Percentiles rank a stretch among this genome's conserved stretches.
These are phyloP conservation scores for Porphyrellus sp. DNA, from an alignment of 1,284 basidiomycete genomes.

Conservation along the genomic window DNA sequence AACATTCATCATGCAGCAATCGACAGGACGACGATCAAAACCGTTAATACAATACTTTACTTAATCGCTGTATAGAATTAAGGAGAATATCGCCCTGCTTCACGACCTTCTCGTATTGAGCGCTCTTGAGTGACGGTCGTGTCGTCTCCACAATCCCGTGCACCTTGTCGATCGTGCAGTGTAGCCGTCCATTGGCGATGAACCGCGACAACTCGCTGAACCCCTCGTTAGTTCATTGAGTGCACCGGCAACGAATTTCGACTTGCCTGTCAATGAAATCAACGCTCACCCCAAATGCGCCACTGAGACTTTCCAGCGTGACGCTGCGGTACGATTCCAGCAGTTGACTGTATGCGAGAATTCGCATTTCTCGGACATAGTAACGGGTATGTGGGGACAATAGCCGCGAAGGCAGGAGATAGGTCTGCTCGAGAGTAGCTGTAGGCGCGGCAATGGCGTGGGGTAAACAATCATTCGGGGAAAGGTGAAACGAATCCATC, in stretches of 20 bases:
- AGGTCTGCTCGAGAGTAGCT: conserved; percentile 87
- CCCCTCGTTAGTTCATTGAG: not conserved
- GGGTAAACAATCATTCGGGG: conserved; percentile 1
- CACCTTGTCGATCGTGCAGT: conserved; percentile 94
- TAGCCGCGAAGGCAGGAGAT: conserved; percentile 83
- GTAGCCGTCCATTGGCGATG: conserved; percentile 86
- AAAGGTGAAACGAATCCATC: conserved; percentile 10
- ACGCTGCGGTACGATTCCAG: conserved; percentile 90
- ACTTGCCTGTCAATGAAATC: conserved; percentile 85
- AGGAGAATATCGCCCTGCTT: conserved; percentile 88
- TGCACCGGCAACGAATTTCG: not conserved
- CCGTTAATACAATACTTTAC: conserved; percentile 66
- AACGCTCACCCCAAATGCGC: conserved; percentile 88
- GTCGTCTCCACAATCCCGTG: conserved; percentile 94
- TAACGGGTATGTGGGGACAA: conserved; percentile 85
- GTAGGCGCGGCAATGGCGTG: conserved; percentile 2
- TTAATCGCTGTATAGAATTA: conserved; percentile 71
- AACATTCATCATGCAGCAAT: not conserved
- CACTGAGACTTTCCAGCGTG: conserved; percentile 83
- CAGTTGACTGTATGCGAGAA: conserved; percentile 90
- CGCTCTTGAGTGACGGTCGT: conserved; percentile 80
- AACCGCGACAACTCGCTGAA: conserved; percentile 88
- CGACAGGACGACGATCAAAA: not conserved
- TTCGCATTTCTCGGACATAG: conserved; percentile 96
- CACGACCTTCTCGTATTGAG: conserved; percentile 88